Conservation (phyloP, 441 rosid genomes). For the Croton setiger region DNA sequence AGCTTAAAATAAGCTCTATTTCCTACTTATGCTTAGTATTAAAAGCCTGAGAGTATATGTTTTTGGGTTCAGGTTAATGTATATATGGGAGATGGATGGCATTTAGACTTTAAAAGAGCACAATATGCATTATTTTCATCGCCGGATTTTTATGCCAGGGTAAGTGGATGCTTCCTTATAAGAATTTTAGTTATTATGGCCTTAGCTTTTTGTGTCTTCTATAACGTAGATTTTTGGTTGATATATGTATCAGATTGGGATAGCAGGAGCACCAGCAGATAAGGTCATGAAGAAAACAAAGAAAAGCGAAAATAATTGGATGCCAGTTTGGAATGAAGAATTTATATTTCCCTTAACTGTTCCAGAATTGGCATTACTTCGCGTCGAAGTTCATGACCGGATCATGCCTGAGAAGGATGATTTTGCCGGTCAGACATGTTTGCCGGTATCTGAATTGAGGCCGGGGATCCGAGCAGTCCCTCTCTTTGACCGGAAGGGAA, state of each 20-base stretch:
- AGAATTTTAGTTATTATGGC: not conserved
- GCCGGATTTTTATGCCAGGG: slow-evolving; percentile 70
- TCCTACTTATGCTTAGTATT: no score
- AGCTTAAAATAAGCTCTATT: not conserved
- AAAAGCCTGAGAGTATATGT: no score
- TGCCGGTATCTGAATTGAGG: slow-evolving; percentile 59
- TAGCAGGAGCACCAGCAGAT: slow-evolving; percentile 68
- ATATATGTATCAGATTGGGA: slow-evolving; percentile 43
- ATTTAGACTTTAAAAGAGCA: slow-evolving; percentile 56
- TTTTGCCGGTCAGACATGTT: slow-evolving; percentile 73
- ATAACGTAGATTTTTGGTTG: not conserved
- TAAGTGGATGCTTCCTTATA: slow-evolving; percentile 21
- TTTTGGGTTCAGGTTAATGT: slow-evolving; percentile 49
- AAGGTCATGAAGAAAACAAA: slow-evolving; percentile 55
- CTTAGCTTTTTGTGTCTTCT: not conserved
- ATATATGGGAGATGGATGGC: slow-evolving; percentile 89
- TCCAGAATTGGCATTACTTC: slow-evolving; percentile 72
- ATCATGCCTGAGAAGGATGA: slow-evolving; percentile 67
- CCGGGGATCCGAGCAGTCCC: slow-evolving; percentile 60
- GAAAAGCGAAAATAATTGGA: slow-evolving; percentile 59
- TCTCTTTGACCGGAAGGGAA: slow-evolving; percentile 48
- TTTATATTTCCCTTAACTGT: slow-evolving; percentile 63
- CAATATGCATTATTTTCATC: slow-evolving; percentile 77
- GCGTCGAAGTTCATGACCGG: slow-evolving; percentile 66
- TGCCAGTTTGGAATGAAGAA: slow-evolving; percentile 63